Conservation (phyloP, 2,329 filamentous ascomycete genomes). For the Xylaria sp. region DNA sequence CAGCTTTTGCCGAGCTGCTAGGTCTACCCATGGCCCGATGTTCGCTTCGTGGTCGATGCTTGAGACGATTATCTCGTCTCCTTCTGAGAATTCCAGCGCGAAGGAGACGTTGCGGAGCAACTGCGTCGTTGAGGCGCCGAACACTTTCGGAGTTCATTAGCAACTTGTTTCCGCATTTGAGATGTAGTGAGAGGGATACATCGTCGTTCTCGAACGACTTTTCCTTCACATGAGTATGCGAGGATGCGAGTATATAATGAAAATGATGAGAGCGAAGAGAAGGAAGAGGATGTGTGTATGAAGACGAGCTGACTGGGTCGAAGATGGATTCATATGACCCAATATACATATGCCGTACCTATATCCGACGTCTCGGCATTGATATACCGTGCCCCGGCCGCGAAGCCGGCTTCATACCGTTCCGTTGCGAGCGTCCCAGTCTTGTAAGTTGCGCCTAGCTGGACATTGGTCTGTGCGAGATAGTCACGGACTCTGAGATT, state of each 20-base stretch:
- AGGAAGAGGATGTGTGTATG: not conserved
- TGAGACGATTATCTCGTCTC: slow-evolving; percentile 77
- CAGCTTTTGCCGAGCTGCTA: slow-evolving; percentile 70
- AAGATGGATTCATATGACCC: too few relatives aligned
- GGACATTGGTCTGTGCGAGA: slow-evolving; percentile 75
- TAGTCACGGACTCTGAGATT: slow-evolving; percentile 70
- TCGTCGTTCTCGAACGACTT: not conserved
- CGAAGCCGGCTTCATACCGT: slow-evolving; percentile 68
- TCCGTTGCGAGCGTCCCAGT: slow-evolving; percentile 69
- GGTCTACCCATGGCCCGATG: slow-evolving; percentile 76
- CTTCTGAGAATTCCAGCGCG: slow-evolving; percentile 62
- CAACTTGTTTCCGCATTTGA: not conserved
- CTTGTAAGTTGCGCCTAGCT: slow-evolving; percentile 77
- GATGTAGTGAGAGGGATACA: not conserved
- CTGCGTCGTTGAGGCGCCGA: slow-evolving; percentile 80
- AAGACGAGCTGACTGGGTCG: not conserved
- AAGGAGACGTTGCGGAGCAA: slow-evolving; percentile 77
- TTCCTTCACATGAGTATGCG: not conserved
- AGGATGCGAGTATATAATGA: not conserved
- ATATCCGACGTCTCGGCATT: slow-evolving; percentile 75
- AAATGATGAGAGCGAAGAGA: not conserved
- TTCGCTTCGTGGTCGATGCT: slow-evolving; percentile 83
- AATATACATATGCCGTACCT: slow-evolving; percentile 52
- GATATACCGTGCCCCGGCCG: slow-evolving; percentile 75
- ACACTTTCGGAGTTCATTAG: slow-evolving; percentile 57